Percentiles rank a stretch among this genome's conserved stretches.
Conservation (phyloP, 208 protist species). For the Naegleria fowleri region DNA sequence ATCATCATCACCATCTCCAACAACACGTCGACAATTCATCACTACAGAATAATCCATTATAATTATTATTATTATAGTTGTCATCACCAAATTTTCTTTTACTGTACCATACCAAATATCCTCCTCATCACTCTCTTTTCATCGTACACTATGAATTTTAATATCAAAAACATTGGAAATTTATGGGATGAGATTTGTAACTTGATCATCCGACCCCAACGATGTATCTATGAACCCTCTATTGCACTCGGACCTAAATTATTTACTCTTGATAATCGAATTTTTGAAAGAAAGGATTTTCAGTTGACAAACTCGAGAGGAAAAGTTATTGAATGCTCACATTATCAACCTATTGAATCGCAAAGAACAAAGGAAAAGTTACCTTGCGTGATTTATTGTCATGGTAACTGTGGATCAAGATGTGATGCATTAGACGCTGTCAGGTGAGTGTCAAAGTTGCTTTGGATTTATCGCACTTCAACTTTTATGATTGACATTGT, state of each 20-base stretch:
- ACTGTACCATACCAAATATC: no score
- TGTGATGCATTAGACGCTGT: slow-evolving; percentile 50
- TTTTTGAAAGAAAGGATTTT: slow-evolving; percentile 58
- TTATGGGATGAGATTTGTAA: slow-evolving; percentile 66
- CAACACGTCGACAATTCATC: no score
- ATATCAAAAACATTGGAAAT: slow-evolving; percentile 25
- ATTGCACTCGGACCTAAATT: slow-evolving; percentile 16
- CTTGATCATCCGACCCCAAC: slow-evolving; percentile 73
- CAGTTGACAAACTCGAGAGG: slow-evolving; percentile 69
- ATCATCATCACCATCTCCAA: no score
- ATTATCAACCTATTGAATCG: slow-evolving; percentile 54
- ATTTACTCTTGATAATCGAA: slow-evolving; percentile 30
- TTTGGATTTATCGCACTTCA: no score
- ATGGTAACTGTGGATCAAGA: slow-evolving; percentile 74
- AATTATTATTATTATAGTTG: no score
- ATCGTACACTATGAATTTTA: slow-evolving; percentile 4
- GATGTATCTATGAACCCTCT: slow-evolving; percentile 33
- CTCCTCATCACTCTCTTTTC: no score
- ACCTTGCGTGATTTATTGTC: slow-evolving; percentile 80
- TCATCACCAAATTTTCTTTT: no score
- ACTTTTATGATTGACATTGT: no score
- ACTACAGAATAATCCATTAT: no score
- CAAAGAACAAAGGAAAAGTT: slow-evolving; percentile 33
- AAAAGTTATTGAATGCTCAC: slow-evolving; percentile 65
- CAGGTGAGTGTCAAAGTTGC: background rate